Conservation (phyloP, 495 filamentous ascomycete genomes). For the Rusavskia elegans region DNA sequence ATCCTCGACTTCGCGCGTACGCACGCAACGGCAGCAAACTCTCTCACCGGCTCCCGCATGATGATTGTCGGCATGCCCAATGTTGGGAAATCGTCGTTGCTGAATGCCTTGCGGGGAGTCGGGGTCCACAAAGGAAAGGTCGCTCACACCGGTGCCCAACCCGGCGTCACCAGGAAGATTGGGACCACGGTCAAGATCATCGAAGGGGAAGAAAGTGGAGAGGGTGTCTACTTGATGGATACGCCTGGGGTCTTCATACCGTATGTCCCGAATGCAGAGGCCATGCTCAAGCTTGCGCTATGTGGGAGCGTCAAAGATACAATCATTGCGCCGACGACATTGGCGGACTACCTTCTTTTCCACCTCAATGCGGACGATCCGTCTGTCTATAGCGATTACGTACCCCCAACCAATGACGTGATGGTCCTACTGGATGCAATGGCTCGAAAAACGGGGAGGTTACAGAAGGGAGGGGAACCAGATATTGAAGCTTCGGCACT, state of each 20-base stretch:
- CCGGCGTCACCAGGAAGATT: slow-evolving; percentile 80
- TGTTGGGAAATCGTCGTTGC: slow-evolving; percentile 74
- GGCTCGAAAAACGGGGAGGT: slow-evolving; percentile 55
- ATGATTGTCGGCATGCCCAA: slow-evolving; percentile 97
- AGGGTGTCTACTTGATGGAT: slow-evolving; percentile 51
- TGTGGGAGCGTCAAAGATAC: slow-evolving; percentile 85
- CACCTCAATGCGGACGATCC: slow-evolving; percentile 53
- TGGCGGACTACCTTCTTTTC: slow-evolving; percentile 84
- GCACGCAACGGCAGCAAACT: slow-evolving; percentile 27
- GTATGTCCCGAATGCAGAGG: slow-evolving; percentile 65
- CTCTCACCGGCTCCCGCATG: slow-evolving; percentile 54
- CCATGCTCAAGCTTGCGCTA: slow-evolving; percentile 84
- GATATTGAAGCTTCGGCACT: slow-evolving; percentile 61
- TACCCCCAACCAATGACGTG: slow-evolving; percentile 69
- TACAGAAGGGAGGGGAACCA: slow-evolving; percentile 57
- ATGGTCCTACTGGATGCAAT: slow-evolving; percentile 47
- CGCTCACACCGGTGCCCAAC: slow-evolving; percentile 67
- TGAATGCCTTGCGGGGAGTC: slow-evolving; percentile 64
- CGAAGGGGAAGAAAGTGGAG: slow-evolving; percentile 28
- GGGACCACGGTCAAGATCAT: slow-evolving; percentile 69
- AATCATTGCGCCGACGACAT: slow-evolving; percentile 51
- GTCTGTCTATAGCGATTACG: slow-evolving; percentile 45
- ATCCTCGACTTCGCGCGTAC: slow-evolving; percentile 42
- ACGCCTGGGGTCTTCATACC: slow-evolving; percentile 86
- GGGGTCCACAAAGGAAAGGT: slow-evolving; percentile 62